phyloP scores from a whole-genome alignment of 352 stramenopile species.

The Phytophthora multivora region DNA sequence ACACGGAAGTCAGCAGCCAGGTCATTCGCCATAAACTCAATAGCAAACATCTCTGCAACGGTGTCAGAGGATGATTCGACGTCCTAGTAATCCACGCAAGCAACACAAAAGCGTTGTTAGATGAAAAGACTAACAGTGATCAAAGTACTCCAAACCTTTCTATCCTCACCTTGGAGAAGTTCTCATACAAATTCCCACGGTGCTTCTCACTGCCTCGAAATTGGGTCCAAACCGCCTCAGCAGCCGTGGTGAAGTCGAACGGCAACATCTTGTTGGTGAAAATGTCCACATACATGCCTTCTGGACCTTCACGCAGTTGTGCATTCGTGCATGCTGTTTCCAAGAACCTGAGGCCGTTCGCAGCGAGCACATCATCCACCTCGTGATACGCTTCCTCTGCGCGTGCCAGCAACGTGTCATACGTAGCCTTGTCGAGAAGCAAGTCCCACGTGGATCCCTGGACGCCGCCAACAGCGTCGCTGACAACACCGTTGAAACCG shows the following conservation, averaged over 20 bases:
- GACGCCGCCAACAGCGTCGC: conserved; percentile 11
- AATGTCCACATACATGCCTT: conserved; percentile 48
- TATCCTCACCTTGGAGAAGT: conserved; percentile 39
- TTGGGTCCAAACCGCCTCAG: conserved; percentile 47
- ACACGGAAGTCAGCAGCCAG: conserved; percentile 39
- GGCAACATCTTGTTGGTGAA: conserved; percentile 55
- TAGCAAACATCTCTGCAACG: conserved; percentile 39
- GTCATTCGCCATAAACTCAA: conserved; percentile 42
- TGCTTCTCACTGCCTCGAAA: conserved; percentile 53
- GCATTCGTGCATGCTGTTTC: conserved; percentile 41
- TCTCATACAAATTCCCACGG: conserved; percentile 47
- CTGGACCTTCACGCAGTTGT: conserved; percentile 39
- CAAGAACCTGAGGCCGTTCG: conserved; percentile 42
- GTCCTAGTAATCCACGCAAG: conserved; percentile 18
- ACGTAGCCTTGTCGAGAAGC: conserved; percentile 41
- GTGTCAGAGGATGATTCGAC: conserved; percentile 44
- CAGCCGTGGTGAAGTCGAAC: conserved; percentile 47
- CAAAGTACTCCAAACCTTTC: not conserved
- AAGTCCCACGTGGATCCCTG: conserved; percentile 35
- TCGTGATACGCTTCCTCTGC: conserved; percentile 40
- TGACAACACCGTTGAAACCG: conserved; percentile 34
- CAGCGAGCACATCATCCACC: conserved; percentile 41
- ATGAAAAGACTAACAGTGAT: not conserved
- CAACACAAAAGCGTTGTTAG: not conserved
- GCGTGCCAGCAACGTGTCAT: conserved; percentile 36